A percentile compares a stretch with the other conserved stretches of the same genome.
Evolutionary conservation across 352 stramenopile species (phyloP).

Genomic region (Globisporangium splendens): DNA sequence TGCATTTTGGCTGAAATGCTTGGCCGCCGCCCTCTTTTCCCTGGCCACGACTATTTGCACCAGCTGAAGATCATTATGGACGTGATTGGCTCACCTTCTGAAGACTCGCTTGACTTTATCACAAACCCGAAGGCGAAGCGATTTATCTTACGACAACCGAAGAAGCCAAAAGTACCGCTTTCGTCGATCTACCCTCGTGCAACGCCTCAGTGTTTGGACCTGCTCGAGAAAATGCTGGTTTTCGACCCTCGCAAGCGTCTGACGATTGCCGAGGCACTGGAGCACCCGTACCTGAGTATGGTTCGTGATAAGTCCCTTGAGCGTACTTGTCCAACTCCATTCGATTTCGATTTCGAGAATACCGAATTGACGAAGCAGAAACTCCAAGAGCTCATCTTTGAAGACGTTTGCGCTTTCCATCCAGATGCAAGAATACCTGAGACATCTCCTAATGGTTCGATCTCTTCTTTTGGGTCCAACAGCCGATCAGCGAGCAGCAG

Average conservation of each 20-base stretch:
- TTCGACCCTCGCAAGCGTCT: slow-evolving; percentile 91
- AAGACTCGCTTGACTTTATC: slow-evolving; percentile 84
- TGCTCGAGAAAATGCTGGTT: slow-evolving; percentile 92
- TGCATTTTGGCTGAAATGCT: slow-evolving; percentile 88
- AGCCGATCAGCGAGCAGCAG: slow-evolving; percentile 14
- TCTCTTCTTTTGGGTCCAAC: slow-evolving; percentile 2
- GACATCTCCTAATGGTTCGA: slow-evolving; percentile 10
- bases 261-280: slow-evolving; percentile 72
- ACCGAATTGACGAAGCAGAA: slow-evolving; percentile 88
- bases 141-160: slow-evolving; percentile 84
- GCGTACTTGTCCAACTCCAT: slow-evolving; percentile 72
- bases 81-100: slow-evolving; percentile 74
- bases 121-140: slow-evolving; percentile 88
- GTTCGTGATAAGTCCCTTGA: slow-evolving; percentile 74
- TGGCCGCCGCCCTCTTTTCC: slow-evolving; percentile 77
- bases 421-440: slow-evolving; percentile 68
- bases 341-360: slow-evolving; percentile 88
- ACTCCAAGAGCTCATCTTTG: slow-evolving; percentile 89
- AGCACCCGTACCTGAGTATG: slow-evolving; percentile 73
- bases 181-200: slow-evolving; percentile 85
- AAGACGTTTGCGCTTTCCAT: slow-evolving; percentile 88
- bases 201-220: slow-evolving; percentile 77
- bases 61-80: slow-evolving; percentile 91
- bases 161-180: slow-evolving; percentile 81
- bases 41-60: slow-evolving; percentile 84